Evolutionary conservation across 257 asterid species (phyloP).

Genomic region (Linaria vulgaris): DNA sequence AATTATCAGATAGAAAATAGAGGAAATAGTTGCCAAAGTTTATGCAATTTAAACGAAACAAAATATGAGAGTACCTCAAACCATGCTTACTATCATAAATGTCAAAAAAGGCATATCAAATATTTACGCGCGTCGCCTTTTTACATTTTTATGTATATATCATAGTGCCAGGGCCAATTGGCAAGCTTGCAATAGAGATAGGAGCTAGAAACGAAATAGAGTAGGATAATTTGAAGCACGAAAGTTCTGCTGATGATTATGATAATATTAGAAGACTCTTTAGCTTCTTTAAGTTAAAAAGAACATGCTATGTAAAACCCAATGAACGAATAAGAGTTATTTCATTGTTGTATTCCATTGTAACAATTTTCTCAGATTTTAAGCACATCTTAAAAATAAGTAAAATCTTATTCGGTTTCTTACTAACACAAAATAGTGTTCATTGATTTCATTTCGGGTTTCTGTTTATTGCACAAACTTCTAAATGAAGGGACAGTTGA

Average conservation of each 20-base stretch:
- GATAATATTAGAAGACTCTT: too few relatives aligned
- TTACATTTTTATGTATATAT: neutral
- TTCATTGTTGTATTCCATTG: too few relatives aligned
- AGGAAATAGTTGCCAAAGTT: neutral
- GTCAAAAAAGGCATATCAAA: constrained; percentile 4
- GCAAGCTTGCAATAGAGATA: neutral
- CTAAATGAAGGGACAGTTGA: neutral
- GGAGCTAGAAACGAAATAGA: neutral
- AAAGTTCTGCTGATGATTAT: neutral
- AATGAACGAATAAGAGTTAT: too few relatives aligned
- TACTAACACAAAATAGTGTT: too few relatives aligned
- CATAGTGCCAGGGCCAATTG: neutral
- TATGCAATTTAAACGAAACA: neutral
- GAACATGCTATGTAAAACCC: neutral
- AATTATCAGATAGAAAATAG: constrained; percentile 3
- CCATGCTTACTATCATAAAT: constrained; percentile 1
- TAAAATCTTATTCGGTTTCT: too few relatives aligned
- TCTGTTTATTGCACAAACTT: too few relatives aligned
- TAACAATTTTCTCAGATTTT: neutral
- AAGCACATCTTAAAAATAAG: too few relatives aligned
- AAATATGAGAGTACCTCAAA: neutral
- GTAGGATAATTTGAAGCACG: neutral
- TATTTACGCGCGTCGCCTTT: too few relatives aligned
- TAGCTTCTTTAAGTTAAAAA: neutral
- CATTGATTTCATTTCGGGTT: too few relatives aligned